Base-by-base conservation (phyloP, 768 basidiomycete genomes). In the Chalciporus pseudorubinellus region DNA sequence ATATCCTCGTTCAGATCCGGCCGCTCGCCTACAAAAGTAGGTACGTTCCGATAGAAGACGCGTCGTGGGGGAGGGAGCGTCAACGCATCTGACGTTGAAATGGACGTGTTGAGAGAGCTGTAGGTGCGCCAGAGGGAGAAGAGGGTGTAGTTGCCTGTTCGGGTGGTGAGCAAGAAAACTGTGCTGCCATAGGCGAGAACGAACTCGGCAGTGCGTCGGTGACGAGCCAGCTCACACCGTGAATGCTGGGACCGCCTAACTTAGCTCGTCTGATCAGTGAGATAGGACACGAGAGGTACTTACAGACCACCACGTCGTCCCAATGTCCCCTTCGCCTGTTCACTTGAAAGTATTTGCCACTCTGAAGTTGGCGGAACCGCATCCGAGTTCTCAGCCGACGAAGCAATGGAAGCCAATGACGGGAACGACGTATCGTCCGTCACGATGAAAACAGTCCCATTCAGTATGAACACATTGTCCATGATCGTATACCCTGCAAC, bases 41-140 rank as follows among this genome's bases (percentile, higher is more conserved):
- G 76, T n/a, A 82, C 74, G 57, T 84, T 77, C 5, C 92, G 86
- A 68, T 87, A 84, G 52, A 93, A 75, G 52, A 93, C 69, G 11
- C 92, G 83, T n/a, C 78, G 74, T 0, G 91, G 91, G 1, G 82
- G 78, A 0, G 83, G 75, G 18, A 89, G 79, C 9, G 65, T 75
- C 4, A 81, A 82, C 12, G 63, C 63, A 4, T 82, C 82, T 10
- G 71, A 63, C 4, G 70, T 42, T 13, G 70, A 70, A 24, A 79
- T 77, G 10, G 71, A 58, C 1, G 63, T 50, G 61, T 85, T 80
- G 28, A 90, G 75, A 1, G 83, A 77, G 51, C 82, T 82, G 68
- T 92, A 87, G 0, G 81, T 82, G 39, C 87, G 79, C 85, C 86
- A 89, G 29, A 95, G 74, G 6, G 90, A 80, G 28, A 92, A 78